These are phyloP conservation scores for Ophiognomonia clavigignenti-juglandacearum DNA, from an alignment of 2,329 filamentous ascomycete species.

Conservation along the genomic window DNA sequence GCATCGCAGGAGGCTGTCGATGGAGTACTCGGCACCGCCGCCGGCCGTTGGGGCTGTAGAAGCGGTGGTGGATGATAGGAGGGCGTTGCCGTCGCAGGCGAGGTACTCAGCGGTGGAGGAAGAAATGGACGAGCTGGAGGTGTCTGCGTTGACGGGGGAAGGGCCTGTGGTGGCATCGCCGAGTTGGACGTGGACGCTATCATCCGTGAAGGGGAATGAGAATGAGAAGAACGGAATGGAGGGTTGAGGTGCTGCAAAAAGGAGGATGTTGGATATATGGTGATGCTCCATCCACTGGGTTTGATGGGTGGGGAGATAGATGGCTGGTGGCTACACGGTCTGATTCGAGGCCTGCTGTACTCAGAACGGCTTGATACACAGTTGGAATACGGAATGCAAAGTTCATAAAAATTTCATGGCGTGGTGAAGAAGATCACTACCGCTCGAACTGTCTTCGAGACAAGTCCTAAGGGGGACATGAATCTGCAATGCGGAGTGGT, in stretches of 20 bases:
- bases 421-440: no score
- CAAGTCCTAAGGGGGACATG: no score
- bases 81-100: neutral
- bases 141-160: neutral
- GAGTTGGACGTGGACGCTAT: slow-evolving; percentile 1
- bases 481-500: no score
- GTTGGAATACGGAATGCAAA: no score
- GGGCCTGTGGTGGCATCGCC: neutral
- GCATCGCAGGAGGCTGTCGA: slow-evolving; percentile 9
- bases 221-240: neutral
- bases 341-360: no score
- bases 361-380: no score
- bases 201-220: neutral
- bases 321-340: no score
- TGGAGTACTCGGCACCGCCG: neutral
- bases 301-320: no score
- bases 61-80: neutral
- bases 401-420: no score
- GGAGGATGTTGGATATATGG: neutral
- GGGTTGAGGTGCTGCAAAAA: neutral
- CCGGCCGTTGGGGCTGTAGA: neutral
- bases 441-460: no score
- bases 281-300: no score
- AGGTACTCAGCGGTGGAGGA: neutral
- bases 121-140: neutral